phyloP scores from a whole-genome alignment of 306 rosid genomes.

The Echinosophora koreensis region DNA sequence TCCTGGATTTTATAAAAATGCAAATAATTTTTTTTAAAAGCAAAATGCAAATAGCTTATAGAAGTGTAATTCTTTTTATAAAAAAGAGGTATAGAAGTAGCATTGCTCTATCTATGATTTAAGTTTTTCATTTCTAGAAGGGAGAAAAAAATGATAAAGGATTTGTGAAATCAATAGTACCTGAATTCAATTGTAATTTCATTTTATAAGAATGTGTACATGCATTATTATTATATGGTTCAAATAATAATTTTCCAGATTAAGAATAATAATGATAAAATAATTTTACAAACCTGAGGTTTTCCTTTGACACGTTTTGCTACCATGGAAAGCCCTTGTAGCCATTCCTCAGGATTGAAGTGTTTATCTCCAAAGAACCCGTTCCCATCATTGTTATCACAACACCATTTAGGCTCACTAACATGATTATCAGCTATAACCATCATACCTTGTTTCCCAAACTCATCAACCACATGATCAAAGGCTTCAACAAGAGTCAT shows the following conservation, averaged over 20 bases:
- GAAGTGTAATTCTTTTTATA: too few relatives aligned
- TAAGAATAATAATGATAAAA: not conserved
- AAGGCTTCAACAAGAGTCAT: conserved; percentile 30
- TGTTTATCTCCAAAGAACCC: conserved; percentile 50
- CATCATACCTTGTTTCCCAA: conserved; percentile 51
- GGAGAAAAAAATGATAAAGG: too few relatives aligned
- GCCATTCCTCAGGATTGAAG: conserved; percentile 48
- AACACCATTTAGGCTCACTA: conserved; percentile 54
- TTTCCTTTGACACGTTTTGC: conserved; percentile 34
- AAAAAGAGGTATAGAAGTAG: too few relatives aligned
- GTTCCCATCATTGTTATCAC: conserved; percentile 43
- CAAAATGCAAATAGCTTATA: too few relatives aligned
- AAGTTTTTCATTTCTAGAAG: too few relatives aligned
- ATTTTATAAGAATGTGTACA: too few relatives aligned
- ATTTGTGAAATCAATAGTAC: too few relatives aligned
- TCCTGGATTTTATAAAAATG: too few relatives aligned
- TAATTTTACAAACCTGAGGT: conserved; percentile 38
- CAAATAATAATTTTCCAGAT: not conserved
- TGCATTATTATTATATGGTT: not conserved
- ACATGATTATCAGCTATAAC: conserved; percentile 52
- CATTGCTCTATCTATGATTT: too few relatives aligned
- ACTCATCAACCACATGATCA: conserved; percentile 43
- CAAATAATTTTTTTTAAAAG: too few relatives aligned
- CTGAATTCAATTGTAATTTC: too few relatives aligned
- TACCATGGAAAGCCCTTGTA: conserved; percentile 43